Evolutionary conservation across 352 stramenopile genomes (phyloP), one percentile per base, ranked within the genome.

Genomic region (Pseudoperonospora humuli): DNA sequence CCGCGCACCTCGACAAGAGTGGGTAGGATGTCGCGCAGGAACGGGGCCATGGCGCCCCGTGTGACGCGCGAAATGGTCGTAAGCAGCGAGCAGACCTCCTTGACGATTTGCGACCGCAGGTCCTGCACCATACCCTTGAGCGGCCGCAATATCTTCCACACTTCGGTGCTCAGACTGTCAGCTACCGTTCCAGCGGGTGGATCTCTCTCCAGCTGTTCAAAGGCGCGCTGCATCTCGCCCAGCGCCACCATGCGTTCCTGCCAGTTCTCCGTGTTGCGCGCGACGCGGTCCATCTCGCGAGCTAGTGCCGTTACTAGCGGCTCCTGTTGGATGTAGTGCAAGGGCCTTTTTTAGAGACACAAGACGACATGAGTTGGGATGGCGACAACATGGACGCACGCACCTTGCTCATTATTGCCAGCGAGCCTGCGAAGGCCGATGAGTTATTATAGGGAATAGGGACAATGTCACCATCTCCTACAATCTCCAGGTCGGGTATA

Each of bases 41-140:
- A 83, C 39, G 73, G 73, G 19, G 74, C 77, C 77, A 92, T 89
- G 28, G 73, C 67, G 56, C 90, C 80, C 18, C 66, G 49, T n/a
- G 77, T 84, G n/a, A 68, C 65, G 19, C 48, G 62, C 24, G 77
- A 79, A 15, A 92, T 74, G 41, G 57, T 64, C 15, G 67, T 64
- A 9, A 92, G 61, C 42, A 86, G 39, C 2, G 48, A 42, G 39
- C 80, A 92, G 11, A 86, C 77, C 36, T 89, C 80, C 49, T 92
- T 92, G 48, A 92, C 80, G 45, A 92, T 86, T 54, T 92, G 80
- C 14, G 80, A 92, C 24, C 80, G 70, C 41, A 92, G 48, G 39
- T 92, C 80, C 44, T 86, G 72, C 39, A 92, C 59, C 60, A 88
- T 75, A 17, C 31, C 29, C 38, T 85, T 86, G 13, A 92, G 64